Percentiles rank a stretch among this genome's conserved stretches.
Evolutionary conservation across 345 rosid genomes (phyloP).

Genomic region (Salix dunnii): DNA sequence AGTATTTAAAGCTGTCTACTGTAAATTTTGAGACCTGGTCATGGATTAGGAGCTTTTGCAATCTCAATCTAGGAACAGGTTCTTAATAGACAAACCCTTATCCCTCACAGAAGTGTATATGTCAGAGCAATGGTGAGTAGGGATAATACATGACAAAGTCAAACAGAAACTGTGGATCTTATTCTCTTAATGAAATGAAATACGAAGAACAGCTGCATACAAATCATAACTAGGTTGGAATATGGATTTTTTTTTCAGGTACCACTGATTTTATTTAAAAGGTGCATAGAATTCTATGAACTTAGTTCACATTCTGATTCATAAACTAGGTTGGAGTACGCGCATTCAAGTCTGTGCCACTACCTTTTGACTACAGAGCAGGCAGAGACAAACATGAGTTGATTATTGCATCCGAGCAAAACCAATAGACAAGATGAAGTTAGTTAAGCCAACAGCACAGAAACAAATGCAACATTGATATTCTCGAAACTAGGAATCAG

Average conservation of each 20-base stretch:
- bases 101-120: constrained; percentile 9
- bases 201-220: no score
- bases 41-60: constrained; percentile 15
- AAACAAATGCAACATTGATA: no score
- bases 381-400: constrained; percentile 35
- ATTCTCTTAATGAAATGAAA: no score
- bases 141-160: neutral
- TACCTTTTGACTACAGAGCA: constrained; percentile 27
- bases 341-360: constrained; percentile 34
- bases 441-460: no score
- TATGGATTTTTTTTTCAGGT: constrained; percentile 20
- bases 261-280: neutral
- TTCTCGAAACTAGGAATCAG: no score
- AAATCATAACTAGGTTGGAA: neutral
- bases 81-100: constrained; percentile 14
- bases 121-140: constrained; percentile 5
- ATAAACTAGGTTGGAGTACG: constrained; percentile 23
- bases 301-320: neutral
- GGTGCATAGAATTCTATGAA: neutral
- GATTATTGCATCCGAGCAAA: no score
- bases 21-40: constrained; percentile 11
- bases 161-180: neutral
- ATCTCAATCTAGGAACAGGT: constrained; percentile 6
- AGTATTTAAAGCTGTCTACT: neutral
- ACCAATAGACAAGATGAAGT: no score